These are phyloP conservation scores for Amanita subjunquillea DNA, from an alignment of 768 basidiomycete genomes.

Conservation along the genomic window DNA sequence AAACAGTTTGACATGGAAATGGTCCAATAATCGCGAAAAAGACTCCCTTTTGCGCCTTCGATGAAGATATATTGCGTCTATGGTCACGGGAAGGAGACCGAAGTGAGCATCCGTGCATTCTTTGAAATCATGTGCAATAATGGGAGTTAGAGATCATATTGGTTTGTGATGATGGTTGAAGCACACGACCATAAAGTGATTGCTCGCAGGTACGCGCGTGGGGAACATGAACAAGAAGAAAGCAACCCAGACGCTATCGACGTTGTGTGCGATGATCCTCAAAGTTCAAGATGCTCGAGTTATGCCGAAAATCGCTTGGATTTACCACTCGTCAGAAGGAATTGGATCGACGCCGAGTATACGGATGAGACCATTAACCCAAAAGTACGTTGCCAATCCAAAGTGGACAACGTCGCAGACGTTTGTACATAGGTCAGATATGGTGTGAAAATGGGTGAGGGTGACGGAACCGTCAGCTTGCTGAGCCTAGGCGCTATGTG, in stretches of 20 bases:
- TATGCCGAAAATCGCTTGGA: conserved; percentile 34
- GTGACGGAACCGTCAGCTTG: conserved; percentile 87
- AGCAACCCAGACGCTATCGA: conserved; percentile 31
- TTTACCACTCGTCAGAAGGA: conserved; percentile 3
- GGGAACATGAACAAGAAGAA: conserved; percentile 60
- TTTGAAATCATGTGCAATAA: background rate
- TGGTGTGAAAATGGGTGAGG: conserved; percentile 90
- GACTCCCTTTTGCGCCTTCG: conserved; percentile 81
- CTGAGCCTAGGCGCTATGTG: conserved; percentile 94
- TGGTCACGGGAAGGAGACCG: conserved; percentile 93
- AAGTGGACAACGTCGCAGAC: background rate
- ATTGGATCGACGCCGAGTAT: conserved; percentile 79
- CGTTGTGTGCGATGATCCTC: conserved; percentile 34
- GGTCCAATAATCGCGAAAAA: conserved; percentile 14
- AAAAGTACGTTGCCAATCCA: conserved; percentile 28
- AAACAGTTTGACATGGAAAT: background rate
- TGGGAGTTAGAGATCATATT: conserved; percentile 64
- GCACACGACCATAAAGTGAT: background rate
- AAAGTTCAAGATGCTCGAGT: conserved; percentile 29
- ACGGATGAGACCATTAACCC: conserved; percentile 52
- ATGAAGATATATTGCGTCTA: conserved; percentile 92
- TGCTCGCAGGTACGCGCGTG: conserved; percentile 55
- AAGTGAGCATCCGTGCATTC: conserved; percentile 34
- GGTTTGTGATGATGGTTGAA: conserved; percentile 27
- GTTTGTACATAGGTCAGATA: conserved; percentile 42